Evolutionary conservation across 2,329 filamentous ascomycete genomes (phyloP).

Genomic region (Fusarium sp.): DNA sequence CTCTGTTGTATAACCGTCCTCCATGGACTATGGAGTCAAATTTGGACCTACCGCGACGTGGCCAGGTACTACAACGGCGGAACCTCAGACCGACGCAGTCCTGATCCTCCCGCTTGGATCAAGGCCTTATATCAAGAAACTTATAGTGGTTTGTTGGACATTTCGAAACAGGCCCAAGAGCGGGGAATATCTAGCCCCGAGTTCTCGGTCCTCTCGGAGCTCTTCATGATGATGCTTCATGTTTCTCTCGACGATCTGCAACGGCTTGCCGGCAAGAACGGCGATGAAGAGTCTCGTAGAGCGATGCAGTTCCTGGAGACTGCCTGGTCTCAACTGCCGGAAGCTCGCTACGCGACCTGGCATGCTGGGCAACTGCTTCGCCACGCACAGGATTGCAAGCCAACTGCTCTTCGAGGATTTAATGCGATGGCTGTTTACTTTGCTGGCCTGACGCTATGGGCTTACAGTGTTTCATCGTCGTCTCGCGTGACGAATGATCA

Average conservation of each 20-base stretch:
- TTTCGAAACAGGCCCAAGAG: slow-evolving; percentile 36
- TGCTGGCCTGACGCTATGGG: slow-evolving; percentile 44
- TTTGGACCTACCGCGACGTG: slow-evolving; percentile 45
- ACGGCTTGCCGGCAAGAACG: slow-evolving; percentile 39
- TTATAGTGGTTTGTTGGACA: slow-evolving; percentile 34
- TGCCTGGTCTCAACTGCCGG: slow-evolving; percentile 32
- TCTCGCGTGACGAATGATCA: slow-evolving; percentile 19
- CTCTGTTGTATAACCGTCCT: slow-evolving; percentile 38
- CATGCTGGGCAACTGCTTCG: slow-evolving; percentile 46
- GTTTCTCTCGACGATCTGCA: slow-evolving; percentile 43
- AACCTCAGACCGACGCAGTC: slow-evolving; percentile 14
- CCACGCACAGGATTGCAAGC: slow-evolving; percentile 36
- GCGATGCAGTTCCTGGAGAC: slow-evolving; percentile 34
- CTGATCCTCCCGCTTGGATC: slow-evolving; percentile 37
- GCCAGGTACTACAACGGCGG: slow-evolving; percentile 25
- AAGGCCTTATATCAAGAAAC: slow-evolving; percentile 44
- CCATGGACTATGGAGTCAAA: slow-evolving; percentile 46
- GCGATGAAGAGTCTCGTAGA: slow-evolving; percentile 41
- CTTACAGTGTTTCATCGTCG: slow-evolving; percentile 36
- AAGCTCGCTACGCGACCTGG: slow-evolving; percentile 44
- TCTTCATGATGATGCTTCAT: slow-evolving; percentile 48
- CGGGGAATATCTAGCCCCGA: slow-evolving; percentile 21
- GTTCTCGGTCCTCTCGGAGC: slow-evolving; percentile 40
- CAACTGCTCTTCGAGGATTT: slow-evolving; percentile 42
- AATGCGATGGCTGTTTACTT: slow-evolving; percentile 46